Evolutionary conservation across 345 rosid genomes (phyloP), one percentile per base, ranked within the genome.

Genomic region (Rhizophora apiculata): DNA sequence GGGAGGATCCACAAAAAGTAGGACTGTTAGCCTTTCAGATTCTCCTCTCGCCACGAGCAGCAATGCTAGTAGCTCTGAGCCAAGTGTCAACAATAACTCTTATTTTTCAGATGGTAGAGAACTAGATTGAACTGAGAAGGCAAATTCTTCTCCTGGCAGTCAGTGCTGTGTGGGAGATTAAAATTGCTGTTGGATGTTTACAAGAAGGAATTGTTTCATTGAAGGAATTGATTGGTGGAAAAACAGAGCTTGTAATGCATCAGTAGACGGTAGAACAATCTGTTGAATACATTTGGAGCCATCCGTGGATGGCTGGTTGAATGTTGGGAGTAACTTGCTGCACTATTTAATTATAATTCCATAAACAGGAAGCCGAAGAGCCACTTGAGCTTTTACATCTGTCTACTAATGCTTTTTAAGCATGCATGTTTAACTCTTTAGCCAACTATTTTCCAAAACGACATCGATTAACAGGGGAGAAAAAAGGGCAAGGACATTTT

Each of bases 101-200:
- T 57, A 22, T 61, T 76, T 67, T 7, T 63, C 58, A 27, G 80
- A 76, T 49, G 62, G 62, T 22, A 39, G 57, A 62, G 79, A 76
- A 55, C 63, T 63, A n/a, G 80, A 62, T 46, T 70, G 77, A 21
- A 82, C 85, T 36, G 88, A 87, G 70, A 80, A 71, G 76, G 81
- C 84, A 68, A 75, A 56, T 75, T 70, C 85, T 31, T 82, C 87
- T 52, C 84, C 86, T 1, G 46, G 80, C 48, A 64, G 83, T 68
- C 87, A 82, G 30, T 78, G 77, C 31, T 36, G 6, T 5, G 32
- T 2, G 18, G 4, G 58, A 54, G 1, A 34, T 34, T 34, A 34
- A 34, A 8, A 34, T 43, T 9, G 19, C 49, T 49, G 34, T 18
- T 24, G 63, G 66, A 72, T n/a, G 69, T 48, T 56, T 36, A 13